phyloP scores from a whole-genome alignment of 495 filamentous ascomycete species.

The Daldinia bambusicola region DNA sequence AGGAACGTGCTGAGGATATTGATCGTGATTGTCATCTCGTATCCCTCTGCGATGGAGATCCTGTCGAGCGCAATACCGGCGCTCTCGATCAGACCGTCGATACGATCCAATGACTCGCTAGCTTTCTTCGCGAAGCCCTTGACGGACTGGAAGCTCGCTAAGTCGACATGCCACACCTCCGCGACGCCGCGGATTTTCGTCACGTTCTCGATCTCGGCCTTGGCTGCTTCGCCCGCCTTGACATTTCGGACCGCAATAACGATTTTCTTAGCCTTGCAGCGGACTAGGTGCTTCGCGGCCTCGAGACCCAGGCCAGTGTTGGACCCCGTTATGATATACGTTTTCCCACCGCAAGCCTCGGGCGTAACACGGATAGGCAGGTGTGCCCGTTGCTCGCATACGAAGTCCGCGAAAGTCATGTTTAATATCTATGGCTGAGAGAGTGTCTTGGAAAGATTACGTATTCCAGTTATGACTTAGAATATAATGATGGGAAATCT shows the following conservation, averaged over 20 bases:
- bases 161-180: conserved; percentile 63
- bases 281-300: conserved; percentile 55
- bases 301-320: conserved; percentile 53
- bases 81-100: conserved; percentile 62
- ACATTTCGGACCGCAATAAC: conserved; percentile 60
- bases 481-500: neutral
- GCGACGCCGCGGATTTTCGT: conserved; percentile 1
- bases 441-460: neutral
- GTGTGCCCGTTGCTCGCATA: neutral
- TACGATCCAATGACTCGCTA: conserved; percentile 45
- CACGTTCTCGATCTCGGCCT: conserved; percentile 42
- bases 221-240: conserved; percentile 56
- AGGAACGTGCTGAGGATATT: conserved; percentile 60
- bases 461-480: neutral
- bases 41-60: conserved; percentile 46
- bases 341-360: neutral
- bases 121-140: conserved; percentile 53
- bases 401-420: neutral
- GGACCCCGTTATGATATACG: neutral
- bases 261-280: conserved; percentile 52
- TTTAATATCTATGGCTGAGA: neutral
- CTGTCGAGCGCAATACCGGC: conserved; percentile 49
- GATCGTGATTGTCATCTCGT: conserved; percentile 54
- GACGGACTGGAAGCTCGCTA: conserved; percentile 53
- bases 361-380: neutral